phyloP scores from a whole-genome alignment of 2,329 filamentous ascomycete species.

The Emericellopsis cladophorae region DNA sequence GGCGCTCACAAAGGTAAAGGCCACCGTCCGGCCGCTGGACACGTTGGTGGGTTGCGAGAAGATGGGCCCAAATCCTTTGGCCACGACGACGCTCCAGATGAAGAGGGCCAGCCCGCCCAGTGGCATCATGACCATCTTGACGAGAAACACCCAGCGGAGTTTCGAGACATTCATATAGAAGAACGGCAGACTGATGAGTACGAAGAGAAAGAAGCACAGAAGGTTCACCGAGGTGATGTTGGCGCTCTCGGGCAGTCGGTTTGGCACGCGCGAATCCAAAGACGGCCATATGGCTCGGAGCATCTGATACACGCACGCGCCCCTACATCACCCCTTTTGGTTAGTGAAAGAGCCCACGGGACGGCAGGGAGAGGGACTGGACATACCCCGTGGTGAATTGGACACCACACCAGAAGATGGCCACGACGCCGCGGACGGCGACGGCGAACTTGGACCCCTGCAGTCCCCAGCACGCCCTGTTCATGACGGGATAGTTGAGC shows the following conservation, averaged over 20 bases:
- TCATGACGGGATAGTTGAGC: constrained; percentile 16
- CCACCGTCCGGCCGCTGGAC: constrained; percentile 6
- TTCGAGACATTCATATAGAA: constrained; percentile 12
- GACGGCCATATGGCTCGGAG: constrained; percentile 25
- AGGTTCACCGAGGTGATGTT: constrained; percentile 13
- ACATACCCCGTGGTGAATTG: constrained; percentile 8
- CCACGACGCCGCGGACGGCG: constrained; percentile 19
- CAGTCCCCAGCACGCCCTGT: constrained; percentile 15
- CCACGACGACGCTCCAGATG: constrained; percentile 8
- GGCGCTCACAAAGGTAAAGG: constrained; percentile 8
- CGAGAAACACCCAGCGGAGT: constrained; percentile 10
- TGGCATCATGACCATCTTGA: constrained; percentile 1
- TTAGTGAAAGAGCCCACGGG: background rate
- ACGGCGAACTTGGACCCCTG: constrained; percentile 15
- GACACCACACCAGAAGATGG: constrained; percentile 22
- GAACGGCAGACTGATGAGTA: constrained; percentile 2
- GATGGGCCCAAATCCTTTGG: constrained; percentile 8
- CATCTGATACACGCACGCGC: background rate
- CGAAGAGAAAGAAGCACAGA: constrained; percentile 12
- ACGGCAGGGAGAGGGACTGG: background rate
- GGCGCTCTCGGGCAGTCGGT: constrained; percentile 22
- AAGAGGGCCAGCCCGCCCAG: constrained; percentile 7
- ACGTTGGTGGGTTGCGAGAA: constrained; percentile 8
- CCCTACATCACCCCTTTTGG: background rate
- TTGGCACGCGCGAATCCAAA: constrained; percentile 22